phyloP scores from a whole-genome alignment of 768 basidiomycete species.

The Termitomyces sp. region DNA sequence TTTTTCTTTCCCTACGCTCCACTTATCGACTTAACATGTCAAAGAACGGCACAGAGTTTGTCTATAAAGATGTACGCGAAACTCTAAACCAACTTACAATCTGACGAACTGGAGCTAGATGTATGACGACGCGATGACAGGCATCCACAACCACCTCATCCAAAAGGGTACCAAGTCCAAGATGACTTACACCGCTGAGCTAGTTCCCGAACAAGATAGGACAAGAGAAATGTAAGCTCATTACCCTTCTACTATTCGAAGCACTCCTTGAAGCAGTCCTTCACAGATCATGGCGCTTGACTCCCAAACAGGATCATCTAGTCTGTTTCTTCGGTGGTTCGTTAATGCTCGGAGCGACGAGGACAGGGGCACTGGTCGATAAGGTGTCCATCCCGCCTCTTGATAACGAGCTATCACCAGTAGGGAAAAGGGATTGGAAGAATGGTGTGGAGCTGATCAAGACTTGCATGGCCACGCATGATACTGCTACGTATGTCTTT shows the following conservation, averaged over 20 bases:
- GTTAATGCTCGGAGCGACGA: constrained; percentile 85
- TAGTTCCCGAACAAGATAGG: constrained; percentile 53
- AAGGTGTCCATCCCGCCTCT: constrained; percentile 68
- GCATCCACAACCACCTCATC: constrained; percentile 73
- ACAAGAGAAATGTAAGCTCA: constrained; percentile 35
- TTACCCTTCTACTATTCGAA: neutral
- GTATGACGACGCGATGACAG: constrained; percentile 85
- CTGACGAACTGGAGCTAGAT: constrained; percentile 47
- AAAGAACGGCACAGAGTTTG: constrained; percentile 68
- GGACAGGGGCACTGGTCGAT: constrained; percentile 48
- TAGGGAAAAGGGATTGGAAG: constrained; percentile 75
- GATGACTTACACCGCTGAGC: constrained; percentile 79
- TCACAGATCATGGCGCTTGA: constrained; percentile 65
- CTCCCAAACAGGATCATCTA: constrained; percentile 92
- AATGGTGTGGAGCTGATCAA: constrained; percentile 78
- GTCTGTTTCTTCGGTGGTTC: constrained; percentile 94
- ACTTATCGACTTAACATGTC: constrained; percentile 3
- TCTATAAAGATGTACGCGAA: constrained; percentile 65
- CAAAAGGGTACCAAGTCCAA: constrained; percentile 54
- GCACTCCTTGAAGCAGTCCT: neutral
- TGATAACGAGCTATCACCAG: constrained; percentile 54
- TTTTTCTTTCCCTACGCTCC: neutral
- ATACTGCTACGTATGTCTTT: constrained; percentile 70
- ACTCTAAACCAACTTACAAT: neutral
- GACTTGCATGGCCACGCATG: constrained; percentile 86